Base-by-base conservation (phyloP, 495 filamentous ascomycete species). In the Tuber brumale region DNA sequence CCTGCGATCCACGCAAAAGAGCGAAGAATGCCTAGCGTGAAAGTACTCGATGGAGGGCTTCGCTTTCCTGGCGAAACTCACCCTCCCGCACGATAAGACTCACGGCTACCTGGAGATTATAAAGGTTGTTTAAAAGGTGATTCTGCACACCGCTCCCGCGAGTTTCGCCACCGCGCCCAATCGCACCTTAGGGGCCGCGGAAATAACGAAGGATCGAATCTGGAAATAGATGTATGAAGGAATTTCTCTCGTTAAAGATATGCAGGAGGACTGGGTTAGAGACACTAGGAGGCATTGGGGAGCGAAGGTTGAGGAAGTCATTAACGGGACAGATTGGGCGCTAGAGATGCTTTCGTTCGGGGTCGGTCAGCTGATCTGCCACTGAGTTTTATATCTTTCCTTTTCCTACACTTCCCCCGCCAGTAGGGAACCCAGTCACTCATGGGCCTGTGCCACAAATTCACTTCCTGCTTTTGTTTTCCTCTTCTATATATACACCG, bases 11-110 rank as follows among this genome's bases (percentile, higher is more conserved):
- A 48, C 80, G 18, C 41, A 57, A 35, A 75, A 80, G 2, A 77
- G 72, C 2, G 74, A 83, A 12, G 72, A 79, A 21, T 81, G 84
- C 41, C 82, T 83, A 39, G 77, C 82, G 10, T 81, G 83, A 74
- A 83, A 84, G 46, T 86, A 86, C 61, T 85, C 85, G 0, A 66
- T 84, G 8, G 72, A 78, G 19, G 85, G 85, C 1, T 85, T 84
- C 71, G 76, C 76, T 37, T 79, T 80, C 18, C 75, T 78, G 70
- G 23, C 76, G 7, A 43, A 45, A 0, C 31, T 81, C 23, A 69
- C 78, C 3, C 43, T 42, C 14, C 70, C 74, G 2, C 66, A 39
- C 2, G 48, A 45, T 10, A 19, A 21, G 14, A 51, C 72, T 7
- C 45, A 1, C 37, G 37, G 37, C 37, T 37, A 21, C 45, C 70